These are phyloP conservation scores for Blastocystis sp. DNA, from an alignment of 352 stramenopile genomes.

Conservation along the genomic window DNA sequence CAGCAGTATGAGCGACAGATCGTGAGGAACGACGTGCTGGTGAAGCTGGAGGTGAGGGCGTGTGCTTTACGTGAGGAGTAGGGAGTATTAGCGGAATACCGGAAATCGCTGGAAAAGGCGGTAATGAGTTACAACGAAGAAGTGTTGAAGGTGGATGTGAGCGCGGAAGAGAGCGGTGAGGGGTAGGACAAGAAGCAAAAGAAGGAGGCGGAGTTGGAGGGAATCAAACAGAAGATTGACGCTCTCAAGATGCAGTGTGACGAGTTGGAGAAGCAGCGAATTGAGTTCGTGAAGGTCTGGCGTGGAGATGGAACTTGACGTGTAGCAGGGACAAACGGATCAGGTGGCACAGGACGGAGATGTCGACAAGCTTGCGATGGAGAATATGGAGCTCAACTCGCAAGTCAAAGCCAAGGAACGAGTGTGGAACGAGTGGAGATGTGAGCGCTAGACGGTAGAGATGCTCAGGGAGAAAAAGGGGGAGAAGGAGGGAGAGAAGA, in stretches of 20 bases:
- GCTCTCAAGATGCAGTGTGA: background rate
- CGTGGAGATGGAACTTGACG: background rate
- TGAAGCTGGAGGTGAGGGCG: constrained; percentile 2
- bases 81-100: constrained; percentile 26
- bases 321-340: background rate
- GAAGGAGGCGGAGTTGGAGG: constrained; percentile 40
- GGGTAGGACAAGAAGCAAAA: constrained; percentile 51
- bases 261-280: constrained; percentile 19
- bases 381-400: background rate
- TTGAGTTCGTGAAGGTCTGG: background rate
- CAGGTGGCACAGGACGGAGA: background rate
- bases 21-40: background rate
- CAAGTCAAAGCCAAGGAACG: background rate
- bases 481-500: background rate
- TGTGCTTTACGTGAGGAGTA: background rate
- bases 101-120: background rate
- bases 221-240: background rate
- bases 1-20: constrained; percentile 56
- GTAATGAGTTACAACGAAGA: constrained; percentile 25
- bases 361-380: background rate
- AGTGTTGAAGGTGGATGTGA: constrained; percentile 39
- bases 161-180: background rate
- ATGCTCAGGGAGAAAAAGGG: background rate
- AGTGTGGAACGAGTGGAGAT: background rate
- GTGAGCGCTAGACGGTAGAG: background rate